Percentiles rank a stretch among this genome's conserved stretches.
Conservation (phyloP, 73 alveolate genomes). For the Paramecium caudatum region DNA sequence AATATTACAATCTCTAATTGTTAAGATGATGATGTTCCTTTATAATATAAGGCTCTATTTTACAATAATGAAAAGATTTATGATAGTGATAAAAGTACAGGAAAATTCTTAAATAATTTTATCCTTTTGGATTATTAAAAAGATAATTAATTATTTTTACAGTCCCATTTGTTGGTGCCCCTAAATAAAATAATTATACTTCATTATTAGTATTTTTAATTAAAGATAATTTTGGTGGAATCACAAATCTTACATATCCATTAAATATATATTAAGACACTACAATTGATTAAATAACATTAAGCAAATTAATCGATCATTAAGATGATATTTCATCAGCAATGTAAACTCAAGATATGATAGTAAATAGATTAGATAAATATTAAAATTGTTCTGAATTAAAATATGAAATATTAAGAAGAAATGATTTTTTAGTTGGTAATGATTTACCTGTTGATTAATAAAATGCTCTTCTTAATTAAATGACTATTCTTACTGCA, state of each 20-base stretch:
- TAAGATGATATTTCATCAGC: background rate
- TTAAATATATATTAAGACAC: background rate
- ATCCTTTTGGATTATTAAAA: constrained; percentile 1
- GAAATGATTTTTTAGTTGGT: background rate
- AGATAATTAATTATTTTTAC: background rate
- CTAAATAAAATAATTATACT: background rate
- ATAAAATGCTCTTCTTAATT: background rate
- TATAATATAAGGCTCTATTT: background rate
- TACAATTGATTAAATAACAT: background rate
- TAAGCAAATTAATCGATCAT: background rate
- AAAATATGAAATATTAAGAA: background rate
- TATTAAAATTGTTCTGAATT: background rate
- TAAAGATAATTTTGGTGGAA: background rate
- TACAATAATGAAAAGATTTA: background rate
- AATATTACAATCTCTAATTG: background rate
- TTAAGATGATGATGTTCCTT: constrained; percentile 13
- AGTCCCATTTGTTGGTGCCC: constrained; percentile 26
- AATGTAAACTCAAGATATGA: background rate
- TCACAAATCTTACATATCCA: background rate
- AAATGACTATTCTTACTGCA: background rate
- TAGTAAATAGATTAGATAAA: background rate
- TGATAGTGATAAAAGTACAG: background rate
- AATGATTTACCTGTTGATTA: constrained; percentile 4
- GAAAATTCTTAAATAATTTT: background rate
- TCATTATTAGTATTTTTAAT: background rate